A percentile compares a stretch with the other conserved stretches of the same genome.
Conservation (phyloP, 106 monocot genomes). For the Alisma plantagoaquatica region DNA sequence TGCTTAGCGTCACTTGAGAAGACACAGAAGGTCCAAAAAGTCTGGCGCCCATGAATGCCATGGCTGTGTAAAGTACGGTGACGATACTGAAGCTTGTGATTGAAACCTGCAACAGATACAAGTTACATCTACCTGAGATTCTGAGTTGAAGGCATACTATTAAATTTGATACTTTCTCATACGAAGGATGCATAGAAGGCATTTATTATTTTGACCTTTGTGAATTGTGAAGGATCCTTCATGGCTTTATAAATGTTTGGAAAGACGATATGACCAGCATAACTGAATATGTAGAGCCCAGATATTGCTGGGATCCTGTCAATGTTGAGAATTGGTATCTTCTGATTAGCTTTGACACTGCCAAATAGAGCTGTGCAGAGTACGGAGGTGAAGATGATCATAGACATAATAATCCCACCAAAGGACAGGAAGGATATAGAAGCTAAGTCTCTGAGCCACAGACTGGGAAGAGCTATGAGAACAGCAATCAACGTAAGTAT, state of each 20-base stretch:
- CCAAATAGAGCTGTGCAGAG: conserved; percentile 35
- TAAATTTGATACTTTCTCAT: not conserved
- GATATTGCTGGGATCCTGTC: conserved; percentile 46
- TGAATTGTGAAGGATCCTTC: conserved; percentile 78
- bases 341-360: conserved; percentile 15
- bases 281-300: conserved; percentile 70
- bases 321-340: conserved; percentile 42
- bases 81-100: conserved; percentile 62
- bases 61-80: conserved; percentile 38
- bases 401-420: conserved; percentile 60
- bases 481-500: conserved; percentile 50
- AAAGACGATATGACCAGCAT: conserved; percentile 73
- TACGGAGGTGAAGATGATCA: conserved; percentile 47
- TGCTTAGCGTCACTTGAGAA: conserved; percentile 74
- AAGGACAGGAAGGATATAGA: conserved; percentile 78
- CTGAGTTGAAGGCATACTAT: not conserved
- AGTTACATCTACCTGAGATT: not conserved
- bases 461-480: conserved; percentile 53
- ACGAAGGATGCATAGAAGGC: not conserved
- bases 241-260: conserved; percentile 72
- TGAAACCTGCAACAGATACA: conserved; percentile 37
- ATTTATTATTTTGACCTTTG: conserved; percentile 29
- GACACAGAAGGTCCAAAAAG: conserved; percentile 54
- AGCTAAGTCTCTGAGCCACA: conserved; percentile 67
- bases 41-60: conserved; percentile 69